phyloP scores from a whole-genome alignment of 2,329 filamentous ascomycete genomes.

The Onygena corvina region DNA sequence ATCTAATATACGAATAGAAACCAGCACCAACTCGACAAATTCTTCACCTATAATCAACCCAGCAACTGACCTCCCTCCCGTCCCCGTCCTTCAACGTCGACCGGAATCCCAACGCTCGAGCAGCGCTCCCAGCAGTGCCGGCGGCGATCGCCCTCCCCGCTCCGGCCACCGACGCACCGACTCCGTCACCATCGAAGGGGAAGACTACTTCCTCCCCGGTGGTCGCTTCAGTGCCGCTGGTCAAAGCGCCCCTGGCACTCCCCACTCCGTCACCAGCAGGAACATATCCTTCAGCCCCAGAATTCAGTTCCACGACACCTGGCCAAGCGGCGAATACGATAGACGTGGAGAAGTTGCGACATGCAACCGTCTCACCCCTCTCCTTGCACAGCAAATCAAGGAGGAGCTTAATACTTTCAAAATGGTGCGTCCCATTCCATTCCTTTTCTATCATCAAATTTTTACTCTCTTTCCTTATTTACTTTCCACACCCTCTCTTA shows the following conservation, averaged over 20 bases:
- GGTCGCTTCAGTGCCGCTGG: conserved; percentile 58
- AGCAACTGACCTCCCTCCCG: conserved; percentile 33
- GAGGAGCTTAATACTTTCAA: conserved; percentile 99
- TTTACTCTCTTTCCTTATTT: no score
- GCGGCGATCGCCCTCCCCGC: conserved; percentile 52
- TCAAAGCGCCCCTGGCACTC: conserved; percentile 70
- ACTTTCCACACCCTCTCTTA: no score
- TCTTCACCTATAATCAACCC: conserved; percentile 57
- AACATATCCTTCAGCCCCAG: conserved; percentile 73
- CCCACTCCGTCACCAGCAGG: conserved; percentile 50
- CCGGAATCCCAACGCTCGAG: conserved; percentile 74
- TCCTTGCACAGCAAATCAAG: conserved; percentile 97
- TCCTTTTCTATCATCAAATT: conserved; percentile 9
- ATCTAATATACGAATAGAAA: conserved; percentile 9
- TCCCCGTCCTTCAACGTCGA: conserved; percentile 40
- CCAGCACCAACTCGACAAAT: conserved; percentile 25
- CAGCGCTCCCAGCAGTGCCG: conserved; percentile 67
- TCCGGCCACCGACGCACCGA: conserved; percentile 52
- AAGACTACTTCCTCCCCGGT: conserved; percentile 80
- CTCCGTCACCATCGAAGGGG: conserved; percentile 61
- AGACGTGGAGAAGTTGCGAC: conserved; percentile 91
- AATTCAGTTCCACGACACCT: conserved; percentile 91
- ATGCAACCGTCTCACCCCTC: conserved; percentile 91
- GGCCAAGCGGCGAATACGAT: conserved; percentile 91
- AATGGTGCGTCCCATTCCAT: conserved; percentile 56